Conservation (phyloP, 2,329 filamentous ascomycete species). For the Colletotrichum viniferum region DNA sequence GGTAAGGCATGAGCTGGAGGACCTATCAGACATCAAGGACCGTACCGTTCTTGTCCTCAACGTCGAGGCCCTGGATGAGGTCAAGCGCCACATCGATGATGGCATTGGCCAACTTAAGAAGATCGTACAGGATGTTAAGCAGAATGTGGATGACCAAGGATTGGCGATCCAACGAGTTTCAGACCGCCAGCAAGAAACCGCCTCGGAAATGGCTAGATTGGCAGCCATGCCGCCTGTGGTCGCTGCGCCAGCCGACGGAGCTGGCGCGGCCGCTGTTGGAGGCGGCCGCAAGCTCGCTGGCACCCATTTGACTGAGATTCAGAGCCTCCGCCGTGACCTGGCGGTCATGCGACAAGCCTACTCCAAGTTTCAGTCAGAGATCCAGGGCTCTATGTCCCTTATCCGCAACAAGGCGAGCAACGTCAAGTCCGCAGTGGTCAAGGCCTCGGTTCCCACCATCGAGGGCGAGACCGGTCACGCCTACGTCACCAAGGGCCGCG, state of each 20-base stretch:
- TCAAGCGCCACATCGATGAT: conserved; percentile 95
- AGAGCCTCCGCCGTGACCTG: conserved; percentile 83
- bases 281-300: conserved; percentile 53
- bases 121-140: conserved; percentile 85
- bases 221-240: conserved; percentile 50
- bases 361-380: conserved; percentile 85
- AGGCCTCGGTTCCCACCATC: conserved; percentile 71
- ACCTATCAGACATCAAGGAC: conserved; percentile 91
- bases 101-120: conserved; percentile 80
- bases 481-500: conserved; percentile 87
- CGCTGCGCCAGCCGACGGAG: conserved; percentile 45
- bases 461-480: conserved; percentile 81
- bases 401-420: conserved; percentile 81
- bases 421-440: conserved; percentile 77
- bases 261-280: conserved; percentile 32
- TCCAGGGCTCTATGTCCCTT: conserved; percentile 84
- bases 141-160: conserved; percentile 82
- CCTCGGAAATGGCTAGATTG: conserved; percentile 79
- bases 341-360: conserved; percentile 94
- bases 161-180: conserved; percentile 84
- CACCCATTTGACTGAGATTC: conserved; percentile 77
- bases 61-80: conserved; percentile 90
- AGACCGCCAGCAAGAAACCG: conserved; percentile 86
- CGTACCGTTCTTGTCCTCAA: conserved; percentile 94
- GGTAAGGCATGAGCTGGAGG: conserved; percentile 95